Conservation (phyloP, 169 alveolate species). For the Eimeria mitis region DNA sequence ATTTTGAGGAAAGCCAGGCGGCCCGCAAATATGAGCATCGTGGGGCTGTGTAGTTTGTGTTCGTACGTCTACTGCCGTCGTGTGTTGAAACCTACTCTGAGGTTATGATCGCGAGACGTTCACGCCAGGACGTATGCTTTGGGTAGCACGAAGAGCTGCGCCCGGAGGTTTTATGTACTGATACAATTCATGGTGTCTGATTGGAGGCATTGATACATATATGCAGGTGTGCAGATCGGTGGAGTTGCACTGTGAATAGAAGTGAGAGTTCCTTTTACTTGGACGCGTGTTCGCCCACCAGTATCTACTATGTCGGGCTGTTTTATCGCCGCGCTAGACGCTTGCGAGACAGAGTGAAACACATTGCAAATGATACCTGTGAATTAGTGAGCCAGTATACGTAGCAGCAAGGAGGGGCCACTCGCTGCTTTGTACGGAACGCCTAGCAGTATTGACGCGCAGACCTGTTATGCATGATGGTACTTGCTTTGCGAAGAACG, state of each 20-base stretch:
- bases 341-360: neutral
- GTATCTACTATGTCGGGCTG: neutral
- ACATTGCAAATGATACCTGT: too few species aligned
- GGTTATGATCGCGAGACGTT: too few species aligned
- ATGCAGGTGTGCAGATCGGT: neutral
- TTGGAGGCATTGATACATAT: neutral
- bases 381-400: neutral
- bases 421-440: neutral
- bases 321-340: neutral
- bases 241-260: neutral
- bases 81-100: too few species aligned
- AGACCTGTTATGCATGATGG: neutral
- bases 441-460: neutral
- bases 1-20: too few species aligned
- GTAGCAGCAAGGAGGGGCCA: neutral
- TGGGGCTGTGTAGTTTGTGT: too few species aligned
- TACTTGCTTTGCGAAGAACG: neutral
- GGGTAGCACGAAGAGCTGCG: too few species aligned
- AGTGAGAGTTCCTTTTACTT: neutral
- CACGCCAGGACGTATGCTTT: too few species aligned
- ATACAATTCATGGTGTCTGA: neutral
- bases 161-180: neutral
- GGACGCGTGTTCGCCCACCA: neutral
- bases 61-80: too few species aligned
- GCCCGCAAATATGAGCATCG: too few species aligned